phyloP scores from a whole-genome alignment of 441 rosid species.

The Croton setiger region DNA sequence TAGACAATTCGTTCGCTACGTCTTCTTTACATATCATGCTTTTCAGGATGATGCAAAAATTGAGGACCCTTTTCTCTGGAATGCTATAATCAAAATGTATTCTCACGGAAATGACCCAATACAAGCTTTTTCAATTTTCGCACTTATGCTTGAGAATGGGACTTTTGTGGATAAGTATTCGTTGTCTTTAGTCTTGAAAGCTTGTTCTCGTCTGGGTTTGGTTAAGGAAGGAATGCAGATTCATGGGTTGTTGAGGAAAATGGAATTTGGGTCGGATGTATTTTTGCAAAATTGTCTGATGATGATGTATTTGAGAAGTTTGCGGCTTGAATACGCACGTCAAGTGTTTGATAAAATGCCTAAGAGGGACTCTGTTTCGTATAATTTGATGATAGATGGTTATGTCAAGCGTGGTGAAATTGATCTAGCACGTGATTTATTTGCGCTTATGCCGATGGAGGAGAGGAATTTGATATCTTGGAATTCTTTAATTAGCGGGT shows the following conservation, averaged over 20 bases:
- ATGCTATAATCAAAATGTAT: slow-evolving; percentile 62
- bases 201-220: slow-evolving; percentile 60
- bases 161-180: slow-evolving; percentile 56
- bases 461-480: slow-evolving; percentile 56
- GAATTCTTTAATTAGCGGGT: slow-evolving; percentile 64
- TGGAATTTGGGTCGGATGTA: slow-evolving; percentile 47
- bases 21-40: slow-evolving; percentile 44
- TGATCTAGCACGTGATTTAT: slow-evolving; percentile 44
- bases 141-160: slow-evolving; percentile 59
- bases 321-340: slow-evolving; percentile 42
- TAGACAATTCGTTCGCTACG: slow-evolving; percentile 49
- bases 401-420: slow-evolving; percentile 45
- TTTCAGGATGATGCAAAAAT: slow-evolving; percentile 4
- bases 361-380: slow-evolving; percentile 43
- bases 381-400: slow-evolving; percentile 59
- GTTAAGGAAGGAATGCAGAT: slow-evolving; percentile 60
- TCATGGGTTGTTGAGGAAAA: slow-evolving; percentile 71
- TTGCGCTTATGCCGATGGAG: slow-evolving; percentile 51
- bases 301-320: slow-evolving; percentile 40
- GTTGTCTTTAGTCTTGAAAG: slow-evolving; percentile 64
- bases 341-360: slow-evolving; percentile 37
- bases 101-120: slow-evolving; percentile 64
- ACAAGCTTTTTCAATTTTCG: slow-evolving; percentile 42
- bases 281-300: slow-evolving; percentile 67
- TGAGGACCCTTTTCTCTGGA: slow-evolving; percentile 71